Evolutionary conservation across 371 early-diverging fungal genomes (phyloP), one percentile per base, ranked within the genome.

Genomic region (Saksenaea vasiformis): DNA sequence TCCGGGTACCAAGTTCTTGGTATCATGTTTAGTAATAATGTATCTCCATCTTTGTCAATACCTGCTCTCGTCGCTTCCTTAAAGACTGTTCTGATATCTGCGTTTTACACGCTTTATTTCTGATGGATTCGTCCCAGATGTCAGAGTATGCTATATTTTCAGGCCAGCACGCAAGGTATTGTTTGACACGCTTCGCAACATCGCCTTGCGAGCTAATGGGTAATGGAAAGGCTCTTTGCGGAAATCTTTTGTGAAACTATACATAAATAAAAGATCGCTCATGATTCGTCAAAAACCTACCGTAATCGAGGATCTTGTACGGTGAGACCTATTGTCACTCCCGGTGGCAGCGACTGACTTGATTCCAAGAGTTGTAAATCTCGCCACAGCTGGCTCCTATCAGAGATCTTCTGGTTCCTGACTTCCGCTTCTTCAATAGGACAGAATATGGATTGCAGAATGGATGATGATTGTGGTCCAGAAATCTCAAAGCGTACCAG

Each of bases 391-490:
- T 76, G 56, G 19, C 56, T 57, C 5, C 61, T 47, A 5, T 22
- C 10, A 22, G 51, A 22, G 22, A 47, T 10, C 22, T 17, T 17
- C 5, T 22, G 10, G 61, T 11, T 53, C 54, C 8, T 24, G n/a
- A 35, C 44, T 22, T 58, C 54, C 27, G 43, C 22, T 34, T 54
- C 34, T 39, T 54, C 47, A 1, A 69, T 60, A 14, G 79, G 73
- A 19, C 82, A 72, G 15, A 91, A 60, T 27, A 85, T 76, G 1
- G 88, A 78, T 41, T 84, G 83, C 53, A 94, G 69, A 5, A 91
- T 67, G 15, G 93, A 89, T 5, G 90, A 88, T 8, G 91, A 79
- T 9, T 91, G 78, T 14, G 93, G 93, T n/a, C 94, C 94, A 1
- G 88, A 86, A 36, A 94, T 77, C 56, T 93, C 91, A 72, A 93